phyloP scores from a whole-genome alignment of 1,139 yeast genomes.

The Yamadazyma mexicana region DNA sequence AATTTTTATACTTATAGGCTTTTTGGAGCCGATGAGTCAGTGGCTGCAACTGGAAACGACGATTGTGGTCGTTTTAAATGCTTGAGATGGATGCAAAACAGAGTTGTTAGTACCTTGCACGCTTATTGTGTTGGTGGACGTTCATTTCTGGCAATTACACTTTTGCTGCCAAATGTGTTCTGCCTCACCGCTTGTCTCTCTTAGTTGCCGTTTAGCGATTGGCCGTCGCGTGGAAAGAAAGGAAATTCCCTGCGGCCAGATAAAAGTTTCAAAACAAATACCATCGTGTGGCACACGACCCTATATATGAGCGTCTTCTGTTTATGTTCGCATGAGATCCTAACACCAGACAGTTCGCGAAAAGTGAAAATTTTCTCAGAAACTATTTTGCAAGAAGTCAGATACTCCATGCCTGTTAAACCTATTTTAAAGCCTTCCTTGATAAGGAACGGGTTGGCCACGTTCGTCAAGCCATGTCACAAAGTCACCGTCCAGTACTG shows the following conservation, averaged over 20 bases:
- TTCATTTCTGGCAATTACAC: no score
- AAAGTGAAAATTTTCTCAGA: background rate
- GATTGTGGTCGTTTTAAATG: no score
- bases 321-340: no score
- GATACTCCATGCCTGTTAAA: slow-evolving; percentile 42
- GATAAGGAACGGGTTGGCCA: slow-evolving; percentile 80
- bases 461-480: slow-evolving; percentile 74
- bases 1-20: background rate
- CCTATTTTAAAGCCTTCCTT: slow-evolving; percentile 55
- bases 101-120: no score
- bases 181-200: background rate
- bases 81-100: no score
- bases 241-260: no score
- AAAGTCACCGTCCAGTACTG: slow-evolving; percentile 75
- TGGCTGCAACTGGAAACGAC: slow-evolving; percentile 1
- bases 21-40: background rate
- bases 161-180: no score
- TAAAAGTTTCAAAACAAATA: no score
- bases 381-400: background rate
- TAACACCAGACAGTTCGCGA: background rate
- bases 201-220: slow-evolving; percentile 4
- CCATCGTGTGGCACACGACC: background rate
- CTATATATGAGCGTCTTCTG: background rate
- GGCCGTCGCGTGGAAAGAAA: background rate
- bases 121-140: no score